Evolutionary conservation across 225 moss, liverwort and hornwort genomes (phyloP).

Genomic region (Asterella californica): DNA sequence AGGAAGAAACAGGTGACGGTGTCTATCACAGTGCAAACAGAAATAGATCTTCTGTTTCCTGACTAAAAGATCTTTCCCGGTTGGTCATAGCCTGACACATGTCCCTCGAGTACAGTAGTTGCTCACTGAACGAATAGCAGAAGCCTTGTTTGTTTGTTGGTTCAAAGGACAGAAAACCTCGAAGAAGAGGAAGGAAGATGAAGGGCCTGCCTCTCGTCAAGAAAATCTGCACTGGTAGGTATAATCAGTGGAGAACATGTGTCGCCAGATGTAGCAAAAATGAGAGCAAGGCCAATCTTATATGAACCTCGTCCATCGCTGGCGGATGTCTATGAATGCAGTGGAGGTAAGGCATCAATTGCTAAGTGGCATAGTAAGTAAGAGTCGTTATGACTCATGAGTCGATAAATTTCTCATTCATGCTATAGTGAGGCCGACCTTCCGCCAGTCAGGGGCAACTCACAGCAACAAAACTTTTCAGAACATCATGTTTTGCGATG

Average conservation of each 20-base stretch:
- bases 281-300: background rate
- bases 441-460: background rate
- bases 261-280: background rate
- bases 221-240: slow-evolving; percentile 7
- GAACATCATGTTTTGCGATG: background rate
- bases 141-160: background rate
- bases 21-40: background rate
- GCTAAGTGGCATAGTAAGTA: background rate
- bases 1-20: slow-evolving; percentile 3
- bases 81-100: background rate
- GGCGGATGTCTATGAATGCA: background rate
- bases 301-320: background rate
- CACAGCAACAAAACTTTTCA: background rate
- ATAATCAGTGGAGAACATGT: background rate
- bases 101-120: background rate
- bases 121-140: background rate
- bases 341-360: background rate
- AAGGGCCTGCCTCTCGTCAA: background rate
- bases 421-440: background rate
- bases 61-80: background rate
- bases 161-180: background rate
- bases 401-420: background rate
- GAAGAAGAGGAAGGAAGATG: background rate
- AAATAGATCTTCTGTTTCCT: slow-evolving; percentile 2
- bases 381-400: too few species aligned